Conservation (phyloP, 2,329 filamentous ascomycete genomes). For the Talaromyces pinophilus region DNA sequence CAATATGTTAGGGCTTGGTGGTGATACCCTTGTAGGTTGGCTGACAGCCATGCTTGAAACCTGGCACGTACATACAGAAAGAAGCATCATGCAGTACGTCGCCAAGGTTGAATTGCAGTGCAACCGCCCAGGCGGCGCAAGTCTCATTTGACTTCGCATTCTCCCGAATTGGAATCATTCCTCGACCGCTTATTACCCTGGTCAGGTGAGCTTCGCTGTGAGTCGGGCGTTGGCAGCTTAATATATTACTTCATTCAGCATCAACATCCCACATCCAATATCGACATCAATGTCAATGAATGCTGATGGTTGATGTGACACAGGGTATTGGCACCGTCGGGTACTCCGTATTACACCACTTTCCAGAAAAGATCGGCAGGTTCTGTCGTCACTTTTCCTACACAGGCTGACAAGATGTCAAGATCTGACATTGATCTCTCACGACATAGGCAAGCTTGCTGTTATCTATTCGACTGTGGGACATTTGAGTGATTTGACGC, state of each 20-base stretch:
- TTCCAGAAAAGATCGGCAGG: background rate
- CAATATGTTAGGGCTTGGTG: background rate
- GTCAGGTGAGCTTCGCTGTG: background rate
- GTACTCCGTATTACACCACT: background rate
- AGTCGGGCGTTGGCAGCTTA: background rate
- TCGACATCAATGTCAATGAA: background rate
- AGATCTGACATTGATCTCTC: constrained; percentile 3
- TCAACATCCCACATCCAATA: background rate
- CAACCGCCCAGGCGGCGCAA: background rate
- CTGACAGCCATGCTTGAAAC: background rate
- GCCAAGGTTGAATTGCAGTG: background rate
- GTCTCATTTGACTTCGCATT: constrained; percentile 6
- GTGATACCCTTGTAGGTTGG: background rate
- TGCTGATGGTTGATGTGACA: background rate
- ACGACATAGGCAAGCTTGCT: background rate
- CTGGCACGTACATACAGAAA: background rate
- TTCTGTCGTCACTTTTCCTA: background rate
- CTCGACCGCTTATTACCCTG: background rate
- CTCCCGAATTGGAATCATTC: background rate
- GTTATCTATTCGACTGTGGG: background rate
- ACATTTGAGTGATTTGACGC: background rate
- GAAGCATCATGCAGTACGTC: background rate
- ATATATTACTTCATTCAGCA: background rate
- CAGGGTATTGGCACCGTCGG: background rate
- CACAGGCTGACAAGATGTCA: background rate